These are phyloP conservation scores for Amanita exitialis DNA, from an alignment of 768 basidiomycete species.

Conservation along the genomic window DNA sequence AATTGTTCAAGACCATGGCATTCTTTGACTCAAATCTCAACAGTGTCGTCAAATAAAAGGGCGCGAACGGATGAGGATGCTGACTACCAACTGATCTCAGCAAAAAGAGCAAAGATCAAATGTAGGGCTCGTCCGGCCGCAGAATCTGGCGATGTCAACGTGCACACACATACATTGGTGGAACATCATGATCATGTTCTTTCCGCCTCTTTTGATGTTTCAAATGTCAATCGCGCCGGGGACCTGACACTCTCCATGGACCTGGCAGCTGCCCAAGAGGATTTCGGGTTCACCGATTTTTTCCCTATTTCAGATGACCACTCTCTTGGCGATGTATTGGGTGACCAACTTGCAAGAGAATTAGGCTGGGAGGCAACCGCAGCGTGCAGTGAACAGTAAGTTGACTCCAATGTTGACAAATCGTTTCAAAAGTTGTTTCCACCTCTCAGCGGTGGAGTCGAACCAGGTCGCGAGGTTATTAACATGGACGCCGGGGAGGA, in stretches of 20 bases:
- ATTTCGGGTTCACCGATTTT: constrained; percentile 41
- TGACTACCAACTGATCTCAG: constrained; percentile 29
- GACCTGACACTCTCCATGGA: constrained; percentile 24
- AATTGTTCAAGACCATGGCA: not conserved
- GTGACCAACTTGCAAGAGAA: constrained; percentile 67
- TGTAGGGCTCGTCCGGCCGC: constrained; percentile 17
- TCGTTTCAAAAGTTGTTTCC: not conserved
- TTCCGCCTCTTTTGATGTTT: constrained; percentile 54
- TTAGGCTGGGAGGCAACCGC: constrained; percentile 52
- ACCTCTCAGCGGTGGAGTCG: not conserved
- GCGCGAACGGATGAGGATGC: constrained; percentile 30
- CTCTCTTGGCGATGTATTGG: constrained; percentile 50
- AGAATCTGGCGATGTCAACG: constrained; percentile 34
- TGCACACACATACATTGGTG: constrained; percentile 52
- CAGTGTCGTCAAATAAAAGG: not conserved
- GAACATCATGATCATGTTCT: constrained; percentile 64
- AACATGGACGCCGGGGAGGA: not conserved
- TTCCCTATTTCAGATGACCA: constrained; percentile 42
- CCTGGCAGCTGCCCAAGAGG: constrained; percentile 45
- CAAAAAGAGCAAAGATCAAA: constrained; percentile 16
- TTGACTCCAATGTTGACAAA: not conserved
- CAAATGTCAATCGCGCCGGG: constrained; percentile 33
- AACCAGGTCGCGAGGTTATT: not conserved
- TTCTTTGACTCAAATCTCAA: not conserved
- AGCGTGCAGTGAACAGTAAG: constrained; percentile 7